Conservation (phyloP, 1,139 yeast species). For the Schwanniomyces etchellsii region DNA sequence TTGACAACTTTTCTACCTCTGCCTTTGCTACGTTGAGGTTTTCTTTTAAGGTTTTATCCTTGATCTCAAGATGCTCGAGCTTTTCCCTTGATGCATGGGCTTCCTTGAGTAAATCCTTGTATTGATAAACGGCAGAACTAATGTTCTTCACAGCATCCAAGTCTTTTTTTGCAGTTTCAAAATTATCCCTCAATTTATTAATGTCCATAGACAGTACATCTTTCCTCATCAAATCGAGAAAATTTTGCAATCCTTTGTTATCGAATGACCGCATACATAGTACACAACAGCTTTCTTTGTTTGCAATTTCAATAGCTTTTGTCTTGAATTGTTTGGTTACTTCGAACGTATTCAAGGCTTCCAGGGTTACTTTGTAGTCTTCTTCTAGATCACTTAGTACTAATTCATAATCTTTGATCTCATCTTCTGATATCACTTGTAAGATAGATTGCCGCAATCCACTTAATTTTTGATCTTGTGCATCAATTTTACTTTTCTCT, state of each 20-base stretch:
- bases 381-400: slow-evolving; percentile 53
- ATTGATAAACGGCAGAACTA: slow-evolving; percentile 22
- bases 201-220: slow-evolving; percentile 33
- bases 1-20: slow-evolving; percentile 7
- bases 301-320: slow-evolving; percentile 59
- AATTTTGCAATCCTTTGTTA: slow-evolving; percentile 26
- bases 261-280: slow-evolving; percentile 62
- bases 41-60: slow-evolving; percentile 3
- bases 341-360: slow-evolving; percentile 58
- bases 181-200: slow-evolving; percentile 30
- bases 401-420: slow-evolving; percentile 45
- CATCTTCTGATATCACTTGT: slow-evolving; percentile 33
- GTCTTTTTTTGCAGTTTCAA: slow-evolving; percentile 26
- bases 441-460: slow-evolving; percentile 16
- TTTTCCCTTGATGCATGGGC: slow-evolving; percentile 5
- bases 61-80: slow-evolving; percentile 5
- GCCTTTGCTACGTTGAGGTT: slow-evolving; percentile 4
- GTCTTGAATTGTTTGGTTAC: slow-evolving; percentile 62
- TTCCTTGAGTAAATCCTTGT: slow-evolving; percentile 16
- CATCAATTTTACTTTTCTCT: slow-evolving; percentile 8
- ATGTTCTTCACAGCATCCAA: slow-evolving; percentile 22
- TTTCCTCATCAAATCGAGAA: slow-evolving; percentile 26
- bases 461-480: slow-evolving; percentile 12
- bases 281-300: slow-evolving; percentile 50
- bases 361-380: slow-evolving; percentile 53